Percentiles rank a stretch among this genome's conserved stretches.
phyloP scores from a whole-genome alignment of 768 basidiomycete genomes.

The Podaxis sp. region DNA sequence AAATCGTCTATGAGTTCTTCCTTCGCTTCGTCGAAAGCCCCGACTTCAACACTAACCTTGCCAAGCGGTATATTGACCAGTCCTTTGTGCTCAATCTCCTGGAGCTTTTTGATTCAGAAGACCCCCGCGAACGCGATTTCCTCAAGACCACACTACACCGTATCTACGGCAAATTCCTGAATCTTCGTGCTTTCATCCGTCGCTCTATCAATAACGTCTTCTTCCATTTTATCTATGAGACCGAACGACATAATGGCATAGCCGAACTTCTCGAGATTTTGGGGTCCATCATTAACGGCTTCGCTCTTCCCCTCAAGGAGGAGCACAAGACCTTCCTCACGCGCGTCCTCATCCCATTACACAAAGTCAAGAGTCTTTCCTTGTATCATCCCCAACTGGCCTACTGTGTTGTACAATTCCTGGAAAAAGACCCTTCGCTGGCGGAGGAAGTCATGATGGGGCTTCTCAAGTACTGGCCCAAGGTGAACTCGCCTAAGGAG shows the following conservation, averaged over 20 bases:
- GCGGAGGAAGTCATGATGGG: slow-evolving; percentile 97
- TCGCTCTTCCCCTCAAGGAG: slow-evolving; percentile 95
- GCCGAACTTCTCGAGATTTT: slow-evolving; percentile 97
- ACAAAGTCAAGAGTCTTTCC: slow-evolving; percentile 97
- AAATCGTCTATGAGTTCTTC: slow-evolving; percentile 99
- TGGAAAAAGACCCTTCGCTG: slow-evolving; percentile 91
- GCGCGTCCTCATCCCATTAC: slow-evolving; percentile 89
- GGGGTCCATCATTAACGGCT: slow-evolving; percentile 99
- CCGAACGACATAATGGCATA: slow-evolving; percentile 98
- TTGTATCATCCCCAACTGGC: slow-evolving; percentile 99
- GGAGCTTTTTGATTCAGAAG: slow-evolving; percentile 98
- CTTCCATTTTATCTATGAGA: slow-evolving; percentile 98
- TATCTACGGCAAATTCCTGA: slow-evolving; percentile 99
- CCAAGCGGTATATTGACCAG: slow-evolving; percentile 97
- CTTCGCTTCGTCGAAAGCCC: slow-evolving; percentile 96
- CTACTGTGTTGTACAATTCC: slow-evolving; percentile 98
- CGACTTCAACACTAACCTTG: slow-evolving; percentile 97
- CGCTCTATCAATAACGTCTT: slow-evolving; percentile 99
- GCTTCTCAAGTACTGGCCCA: slow-evolving; percentile 97
- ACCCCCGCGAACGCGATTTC: slow-evolving; percentile 98
- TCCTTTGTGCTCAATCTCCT: slow-evolving; percentile 93
- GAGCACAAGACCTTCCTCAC: slow-evolving; percentile 99
- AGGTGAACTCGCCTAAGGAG: slow-evolving; percentile 98
- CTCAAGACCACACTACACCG: slow-evolving; percentile 98
- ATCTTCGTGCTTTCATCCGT: slow-evolving; percentile 96